Percentiles rank a stretch among this genome's conserved stretches.
Evolutionary conservation across 208 protist genomes (phyloP).

Genomic region (Leishmania guyanensis): DNA sequence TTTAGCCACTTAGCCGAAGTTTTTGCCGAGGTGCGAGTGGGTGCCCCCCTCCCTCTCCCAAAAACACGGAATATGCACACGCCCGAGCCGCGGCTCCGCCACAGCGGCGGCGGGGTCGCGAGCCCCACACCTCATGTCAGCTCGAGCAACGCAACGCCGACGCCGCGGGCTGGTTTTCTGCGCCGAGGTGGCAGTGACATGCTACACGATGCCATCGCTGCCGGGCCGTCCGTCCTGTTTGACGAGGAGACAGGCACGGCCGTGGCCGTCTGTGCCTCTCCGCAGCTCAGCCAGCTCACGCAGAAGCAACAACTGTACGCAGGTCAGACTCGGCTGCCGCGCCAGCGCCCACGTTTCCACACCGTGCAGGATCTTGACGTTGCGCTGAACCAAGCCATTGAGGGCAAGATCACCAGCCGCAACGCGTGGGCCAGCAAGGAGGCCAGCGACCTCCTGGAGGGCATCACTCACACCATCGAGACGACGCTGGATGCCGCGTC

Average conservation of each 20-base stretch:
- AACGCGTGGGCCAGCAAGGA: slow-evolving; percentile 91
- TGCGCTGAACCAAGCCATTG: slow-evolving; percentile 86
- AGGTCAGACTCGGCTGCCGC: slow-evolving; percentile 29
- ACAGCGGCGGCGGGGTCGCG: slow-evolving; percentile 12
- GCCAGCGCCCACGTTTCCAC: slow-evolving; percentile 82
- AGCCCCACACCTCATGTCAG: slow-evolving; percentile 7
- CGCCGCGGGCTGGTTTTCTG: slow-evolving; percentile 16
- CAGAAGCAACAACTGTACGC: slow-evolving; percentile 5
- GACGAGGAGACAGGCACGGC: slow-evolving; percentile 45
- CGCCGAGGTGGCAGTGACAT: slow-evolving; percentile 18
- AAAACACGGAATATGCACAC: slow-evolving; percentile 16
- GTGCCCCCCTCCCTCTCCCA: neutral
- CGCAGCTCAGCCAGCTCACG: slow-evolving; percentile 46
- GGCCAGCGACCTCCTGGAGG: slow-evolving; percentile 87
- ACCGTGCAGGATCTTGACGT: slow-evolving; percentile 86
- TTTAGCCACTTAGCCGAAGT: neutral
- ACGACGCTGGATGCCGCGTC: slow-evolving; percentile 65
- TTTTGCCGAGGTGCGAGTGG: neutral
- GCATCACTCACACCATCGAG: slow-evolving; percentile 89
- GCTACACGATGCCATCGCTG: slow-evolving; percentile 37
- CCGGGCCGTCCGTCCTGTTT: slow-evolving; percentile 59
- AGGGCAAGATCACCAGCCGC: slow-evolving; percentile 90
- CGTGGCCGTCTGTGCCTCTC: slow-evolving; percentile 29
- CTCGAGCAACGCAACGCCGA: slow-evolving; percentile 7
- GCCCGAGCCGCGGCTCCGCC: slow-evolving; percentile 19